These are phyloP conservation scores for Emericellopsis cladophorae DNA, from an alignment of 2,329 filamentous ascomycete genomes.

Conservation along the genomic window DNA sequence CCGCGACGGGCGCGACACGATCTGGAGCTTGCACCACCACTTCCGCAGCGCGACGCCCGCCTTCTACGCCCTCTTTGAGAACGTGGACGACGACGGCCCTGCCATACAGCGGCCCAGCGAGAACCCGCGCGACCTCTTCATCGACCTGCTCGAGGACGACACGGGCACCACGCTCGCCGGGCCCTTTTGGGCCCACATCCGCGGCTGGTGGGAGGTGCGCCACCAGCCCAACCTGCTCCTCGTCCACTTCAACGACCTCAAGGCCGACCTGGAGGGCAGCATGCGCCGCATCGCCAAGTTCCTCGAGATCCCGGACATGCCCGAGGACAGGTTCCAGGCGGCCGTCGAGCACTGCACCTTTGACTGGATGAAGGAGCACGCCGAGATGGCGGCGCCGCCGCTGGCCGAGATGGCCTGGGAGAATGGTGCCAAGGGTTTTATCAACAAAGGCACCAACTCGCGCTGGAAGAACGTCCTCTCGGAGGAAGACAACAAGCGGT, in stretches of 20 bases:
- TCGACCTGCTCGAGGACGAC: constrained; percentile 1
- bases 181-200: constrained; percentile 4
- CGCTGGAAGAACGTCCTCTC: constrained; percentile 5
- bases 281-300: constrained; percentile 4
- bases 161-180: not conserved
- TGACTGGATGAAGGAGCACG: constrained; percentile 5
- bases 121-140: constrained; percentile 2
- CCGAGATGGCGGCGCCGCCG: constrained; percentile 1
- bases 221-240: constrained; percentile 5
- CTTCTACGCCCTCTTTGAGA: constrained; percentile 2
- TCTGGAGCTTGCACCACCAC: constrained; percentile 4
- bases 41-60: not conserved
- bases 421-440: constrained; percentile 3
- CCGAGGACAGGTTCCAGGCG: constrained; percentile 1
- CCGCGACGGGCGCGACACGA: constrained; percentile 4
- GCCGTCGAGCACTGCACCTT: constrained; percentile 4
- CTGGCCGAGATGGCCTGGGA: constrained; percentile 1
- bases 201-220: constrained; percentile 3
- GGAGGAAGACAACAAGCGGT: constrained; percentile 20
- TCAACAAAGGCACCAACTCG: constrained; percentile 5
- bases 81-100: constrained; percentile 1
- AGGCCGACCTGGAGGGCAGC: constrained; percentile 3
- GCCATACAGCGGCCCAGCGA: not conserved
- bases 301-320: constrained; percentile 1
- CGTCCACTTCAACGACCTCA: constrained; percentile 4